Evolutionary conservation across 371 early-diverging fungal genomes (phyloP).

Genomic region (Mucor mucedo): DNA sequence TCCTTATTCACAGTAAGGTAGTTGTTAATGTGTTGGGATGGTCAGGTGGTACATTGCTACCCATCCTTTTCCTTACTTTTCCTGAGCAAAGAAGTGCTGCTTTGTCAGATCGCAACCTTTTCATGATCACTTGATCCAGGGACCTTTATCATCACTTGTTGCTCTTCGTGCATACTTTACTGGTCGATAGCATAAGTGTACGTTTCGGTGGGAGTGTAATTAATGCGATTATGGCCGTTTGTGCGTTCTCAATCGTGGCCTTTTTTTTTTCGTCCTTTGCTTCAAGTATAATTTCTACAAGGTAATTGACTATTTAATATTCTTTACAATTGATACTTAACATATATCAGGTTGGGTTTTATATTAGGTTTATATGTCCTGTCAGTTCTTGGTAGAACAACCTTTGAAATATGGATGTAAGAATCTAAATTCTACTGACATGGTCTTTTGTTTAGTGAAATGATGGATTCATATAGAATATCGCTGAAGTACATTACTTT

Average conservation of each 20-base stretch:
- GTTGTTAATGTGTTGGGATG: no score
- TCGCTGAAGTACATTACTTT: constrained; percentile 30
- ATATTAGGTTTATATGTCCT: constrained; percentile 31
- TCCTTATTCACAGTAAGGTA: no score
- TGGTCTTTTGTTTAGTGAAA: constrained; percentile 13
- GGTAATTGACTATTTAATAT: constrained; percentile 4
- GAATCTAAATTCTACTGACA: not conserved
- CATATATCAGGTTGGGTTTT: constrained; percentile 16
- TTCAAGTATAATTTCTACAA: constrained; percentile 32
- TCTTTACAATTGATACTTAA: not conserved
- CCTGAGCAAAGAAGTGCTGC: no score
- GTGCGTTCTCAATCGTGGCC: constrained; percentile 4
- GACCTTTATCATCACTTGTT: no score
- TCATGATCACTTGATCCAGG: no score
- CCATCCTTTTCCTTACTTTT: no score
- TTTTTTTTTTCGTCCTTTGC: constrained; percentile 27
- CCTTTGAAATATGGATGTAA: constrained; percentile 28
- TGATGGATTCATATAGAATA: constrained; percentile 21
- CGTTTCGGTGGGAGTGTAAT: constrained; percentile 26
- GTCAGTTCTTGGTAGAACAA: constrained; percentile 24
- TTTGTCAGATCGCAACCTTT: no score
- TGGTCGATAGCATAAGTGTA: constrained; percentile 16
- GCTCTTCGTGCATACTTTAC: not conserved
- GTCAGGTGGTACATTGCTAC: no score
- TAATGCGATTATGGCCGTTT: constrained; percentile 21